Base-by-base conservation (phyloP, 331 rosid genomes). In the Phaseolus coccineus region DNA sequence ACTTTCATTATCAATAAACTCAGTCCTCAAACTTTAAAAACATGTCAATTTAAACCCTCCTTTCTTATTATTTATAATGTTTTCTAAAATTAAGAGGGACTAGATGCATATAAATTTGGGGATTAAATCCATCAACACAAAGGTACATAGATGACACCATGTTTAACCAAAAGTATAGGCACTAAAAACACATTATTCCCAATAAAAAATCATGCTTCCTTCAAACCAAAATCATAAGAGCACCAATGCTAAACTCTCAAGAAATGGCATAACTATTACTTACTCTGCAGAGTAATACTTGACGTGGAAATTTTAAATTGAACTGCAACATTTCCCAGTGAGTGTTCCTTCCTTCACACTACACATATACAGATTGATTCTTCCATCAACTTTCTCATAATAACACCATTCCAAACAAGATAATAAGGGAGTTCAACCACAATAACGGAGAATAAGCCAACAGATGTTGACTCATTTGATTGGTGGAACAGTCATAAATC, bases 321-420 rank as follows among this genome's bases (percentile, higher is more conserved):
- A 91, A 92, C 81, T 92, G 97, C 88, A 92, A 77, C 12, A 91
- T 86, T 84, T 93, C 97, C 88, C 86, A 92, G 83, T 92, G 77
- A 95, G 97, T 5, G 92, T 85, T 86, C 98, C 98, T 55, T 90
- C 97, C 90, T 95, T 95, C 77, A 95, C 82, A 85, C 98, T 95
- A 77, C 78, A 84, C 77, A 61, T 59, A 19, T 19, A 16, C 56
- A 62, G 74, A 76, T 12, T 37, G 5, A 14, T 10, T 64, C 3
- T 77, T 75, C 62, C 12, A 75, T 82, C 75, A 81, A 80, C 59
- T 52, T 82, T 40, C 31, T 30, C 19, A 72, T 11, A 82, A 76
- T 33, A 58, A 73, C 76, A 58, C 31, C 22, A 53, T 39, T 37
- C 35, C 76, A 37, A 35, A 58, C 8, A 57, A 58, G 22, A 69